phyloP scores from a whole-genome alignment of 2,329 filamentous ascomycete species.

The Scleromitrula shiraiana region DNA sequence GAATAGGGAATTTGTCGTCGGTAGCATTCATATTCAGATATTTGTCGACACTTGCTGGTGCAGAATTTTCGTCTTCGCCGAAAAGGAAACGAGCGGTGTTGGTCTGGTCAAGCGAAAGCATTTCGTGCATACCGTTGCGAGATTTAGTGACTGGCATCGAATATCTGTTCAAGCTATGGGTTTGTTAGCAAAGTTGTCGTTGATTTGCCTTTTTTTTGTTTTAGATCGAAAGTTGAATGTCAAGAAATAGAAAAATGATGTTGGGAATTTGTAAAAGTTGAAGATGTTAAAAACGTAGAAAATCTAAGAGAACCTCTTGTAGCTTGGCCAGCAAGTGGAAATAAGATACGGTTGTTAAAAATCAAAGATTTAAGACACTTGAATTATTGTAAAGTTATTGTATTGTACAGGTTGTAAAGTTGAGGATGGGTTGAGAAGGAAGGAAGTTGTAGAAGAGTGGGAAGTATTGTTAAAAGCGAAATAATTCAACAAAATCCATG shows the following conservation, averaged over 20 bases:
- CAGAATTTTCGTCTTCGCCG: constrained; percentile 59
- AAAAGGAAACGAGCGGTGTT: constrained; percentile 84
- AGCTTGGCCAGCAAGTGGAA: constrained; percentile 5
- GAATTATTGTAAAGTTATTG: constrained; percentile 1
- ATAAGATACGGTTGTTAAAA: background rate
- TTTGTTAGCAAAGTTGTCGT: constrained; percentile 16
- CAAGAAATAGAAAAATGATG: background rate
- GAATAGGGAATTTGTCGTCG: constrained; percentile 81
- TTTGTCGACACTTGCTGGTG: constrained; percentile 50
- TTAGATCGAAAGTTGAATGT: background rate
- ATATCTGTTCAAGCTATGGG: constrained; percentile 70
- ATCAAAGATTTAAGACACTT: background rate
- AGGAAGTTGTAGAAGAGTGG: background rate
- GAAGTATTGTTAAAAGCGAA: no score
- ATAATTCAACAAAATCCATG: no score
- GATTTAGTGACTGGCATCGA: constrained; percentile 82
- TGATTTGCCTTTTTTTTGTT: background rate
- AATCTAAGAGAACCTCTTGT: background rate
- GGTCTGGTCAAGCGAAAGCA: constrained; percentile 64
- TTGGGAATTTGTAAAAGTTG: background rate
- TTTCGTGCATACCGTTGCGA: constrained; percentile 58
- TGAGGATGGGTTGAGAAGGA: background rate
- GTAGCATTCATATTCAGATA: constrained; percentile 64
- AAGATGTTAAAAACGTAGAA: constrained; percentile 2
- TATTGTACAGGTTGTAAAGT: background rate